phyloP scores from a whole-genome alignment of 129 eudicot species.

The Arctium lappa region DNA sequence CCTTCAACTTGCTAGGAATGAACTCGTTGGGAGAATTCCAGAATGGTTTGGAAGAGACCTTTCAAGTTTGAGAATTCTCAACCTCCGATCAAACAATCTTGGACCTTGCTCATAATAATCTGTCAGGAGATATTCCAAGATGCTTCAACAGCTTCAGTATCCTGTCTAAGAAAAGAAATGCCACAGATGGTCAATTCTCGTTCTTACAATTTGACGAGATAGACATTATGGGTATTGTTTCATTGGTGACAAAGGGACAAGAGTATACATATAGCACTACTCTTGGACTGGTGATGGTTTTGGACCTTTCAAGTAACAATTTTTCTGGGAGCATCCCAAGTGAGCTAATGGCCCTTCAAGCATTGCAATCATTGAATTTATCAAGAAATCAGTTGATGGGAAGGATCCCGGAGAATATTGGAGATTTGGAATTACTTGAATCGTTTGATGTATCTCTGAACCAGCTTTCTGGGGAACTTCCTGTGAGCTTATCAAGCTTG shows the following conservation, averaged over 20 bases:
- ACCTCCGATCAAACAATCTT: conserved; percentile 22
- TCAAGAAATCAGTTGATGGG: conserved; percentile 33
- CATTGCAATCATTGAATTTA: conserved; percentile 13
- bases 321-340: conserved; percentile 24
- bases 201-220: neutral
- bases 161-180: neutral
- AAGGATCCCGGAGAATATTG: conserved; percentile 28
- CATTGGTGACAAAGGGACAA: conserved; percentile 24
- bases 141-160: neutral
- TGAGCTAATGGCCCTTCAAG: conserved; percentile 19
- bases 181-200: neutral
- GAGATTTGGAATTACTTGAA: conserved; percentile 22
- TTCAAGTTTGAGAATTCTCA: neutral
- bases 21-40: conserved; percentile 37
- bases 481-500: conserved; percentile 20
- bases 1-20: conserved; percentile 32
- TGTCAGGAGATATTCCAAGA: neutral
- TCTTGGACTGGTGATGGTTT: conserved; percentile 7
- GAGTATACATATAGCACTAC: conserved; percentile 9
- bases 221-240: neutral
- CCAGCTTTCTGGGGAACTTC: conserved; percentile 31
- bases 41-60: neutral
- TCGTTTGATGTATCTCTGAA: conserved; percentile 31
- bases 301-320: conserved; percentile 22
- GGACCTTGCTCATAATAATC: too few relatives aligned